Evolutionary conservation across 2,329 filamentous ascomycete species (phyloP).

Genomic region (Scortechinia acanthostroma): DNA sequence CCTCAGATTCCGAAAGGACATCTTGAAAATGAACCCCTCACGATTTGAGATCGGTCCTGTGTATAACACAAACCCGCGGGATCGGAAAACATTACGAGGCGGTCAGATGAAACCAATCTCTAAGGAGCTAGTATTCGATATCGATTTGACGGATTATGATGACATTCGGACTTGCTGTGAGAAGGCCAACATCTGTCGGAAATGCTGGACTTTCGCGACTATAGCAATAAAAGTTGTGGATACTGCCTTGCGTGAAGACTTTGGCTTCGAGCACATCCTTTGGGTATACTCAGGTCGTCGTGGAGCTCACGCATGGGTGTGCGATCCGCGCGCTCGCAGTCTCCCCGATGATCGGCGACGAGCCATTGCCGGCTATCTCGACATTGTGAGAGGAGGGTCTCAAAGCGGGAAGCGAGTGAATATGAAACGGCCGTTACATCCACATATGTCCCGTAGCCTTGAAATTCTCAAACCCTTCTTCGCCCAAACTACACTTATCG

Average conservation of each 20-base stretch:
- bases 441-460: constrained; percentile 79
- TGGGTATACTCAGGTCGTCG: constrained; percentile 98
- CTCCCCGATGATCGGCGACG: constrained; percentile 81
- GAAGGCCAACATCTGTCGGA: constrained; percentile 84
- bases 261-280: constrained; percentile 92
- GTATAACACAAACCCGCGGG: constrained; percentile 86
- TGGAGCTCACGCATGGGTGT: constrained; percentile 97
- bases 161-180: constrained; percentile 91
- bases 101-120: constrained; percentile 73
- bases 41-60: constrained; percentile 99
- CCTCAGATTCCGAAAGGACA: constrained; percentile 76
- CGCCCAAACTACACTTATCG: constrained; percentile 70
- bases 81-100: constrained; percentile 81
- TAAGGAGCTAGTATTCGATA: constrained; percentile 98
- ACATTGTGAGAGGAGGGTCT: constrained; percentile 79
- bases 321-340: constrained; percentile 75
- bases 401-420: constrained; percentile 85
- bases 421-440: constrained; percentile 76
- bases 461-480: constrained; percentile 81
- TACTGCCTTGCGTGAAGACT: constrained; percentile 79
- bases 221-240: constrained; percentile 97
- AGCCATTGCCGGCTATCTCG: constrained; percentile 82
- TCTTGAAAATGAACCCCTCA: constrained; percentile 77
- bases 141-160: constrained; percentile 98
- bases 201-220: constrained; percentile 94